phyloP scores from a whole-genome alignment of 2,329 filamentous ascomycete genomes.

The Plenodomus tracheiphilus region DNA sequence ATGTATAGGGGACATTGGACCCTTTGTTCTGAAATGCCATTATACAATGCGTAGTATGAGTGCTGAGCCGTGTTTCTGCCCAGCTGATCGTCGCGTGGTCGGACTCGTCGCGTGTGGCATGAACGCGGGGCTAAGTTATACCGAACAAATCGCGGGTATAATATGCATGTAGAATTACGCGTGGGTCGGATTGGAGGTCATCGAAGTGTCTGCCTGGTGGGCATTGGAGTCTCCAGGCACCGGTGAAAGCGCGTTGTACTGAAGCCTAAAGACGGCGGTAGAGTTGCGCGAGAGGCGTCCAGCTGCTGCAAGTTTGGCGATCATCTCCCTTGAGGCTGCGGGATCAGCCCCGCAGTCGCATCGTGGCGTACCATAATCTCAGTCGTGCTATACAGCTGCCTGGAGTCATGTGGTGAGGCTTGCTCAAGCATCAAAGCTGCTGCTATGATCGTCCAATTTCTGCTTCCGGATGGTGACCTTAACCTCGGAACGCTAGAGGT shows the following conservation, averaged over 20 bases:
- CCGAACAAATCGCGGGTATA: neutral
- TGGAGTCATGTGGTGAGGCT: neutral
- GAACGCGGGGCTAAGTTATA: slow-evolving; percentile 16
- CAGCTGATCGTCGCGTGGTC: slow-evolving; percentile 2
- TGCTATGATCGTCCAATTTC: slow-evolving; percentile 4
- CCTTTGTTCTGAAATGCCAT: slow-evolving; percentile 26
- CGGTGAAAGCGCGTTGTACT: slow-evolving; percentile 13
- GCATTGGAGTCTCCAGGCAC: slow-evolving; percentile 34
- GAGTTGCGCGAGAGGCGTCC: slow-evolving; percentile 9
- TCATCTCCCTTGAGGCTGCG: slow-evolving; percentile 18
- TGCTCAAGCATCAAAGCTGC: neutral
- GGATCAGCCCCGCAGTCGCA: slow-evolving; percentile 8
- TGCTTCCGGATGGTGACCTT: slow-evolving; percentile 15
- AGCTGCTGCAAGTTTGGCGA: slow-evolving; percentile 21
- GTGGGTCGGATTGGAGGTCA: slow-evolving; percentile 26
- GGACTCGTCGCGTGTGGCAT: slow-evolving; percentile 15
- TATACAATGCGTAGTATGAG: slow-evolving; percentile 19
- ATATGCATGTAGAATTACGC: slow-evolving; percentile 8
- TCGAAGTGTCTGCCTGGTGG: slow-evolving; percentile 32
- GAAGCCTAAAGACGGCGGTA: slow-evolving; percentile 30
- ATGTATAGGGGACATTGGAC: slow-evolving; percentile 37
- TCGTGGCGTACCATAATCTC: slow-evolving; percentile 7
- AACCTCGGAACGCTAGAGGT: slow-evolving; percentile 10
- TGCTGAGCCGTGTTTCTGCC: slow-evolving; percentile 4
- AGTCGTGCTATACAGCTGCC: neutral